phyloP scores from a whole-genome alignment of 2,329 filamentous ascomycete species.

The Xylaria sp. region DNA sequence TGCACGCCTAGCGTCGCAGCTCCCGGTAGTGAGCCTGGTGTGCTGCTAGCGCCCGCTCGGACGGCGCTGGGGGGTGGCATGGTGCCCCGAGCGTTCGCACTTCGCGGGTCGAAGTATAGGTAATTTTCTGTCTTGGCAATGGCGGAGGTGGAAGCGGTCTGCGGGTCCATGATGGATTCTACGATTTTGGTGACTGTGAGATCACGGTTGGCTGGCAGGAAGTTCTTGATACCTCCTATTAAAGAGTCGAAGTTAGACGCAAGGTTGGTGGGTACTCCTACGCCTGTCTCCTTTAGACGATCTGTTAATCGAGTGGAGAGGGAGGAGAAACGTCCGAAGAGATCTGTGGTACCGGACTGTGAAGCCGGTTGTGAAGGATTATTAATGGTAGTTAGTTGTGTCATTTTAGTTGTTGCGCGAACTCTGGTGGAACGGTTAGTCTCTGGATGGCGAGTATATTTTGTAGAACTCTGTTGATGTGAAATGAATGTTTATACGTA shows the following conservation, averaged over 20 bases:
- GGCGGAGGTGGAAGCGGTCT: slow-evolving; percentile 86
- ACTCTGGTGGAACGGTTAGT: slow-evolving; percentile 65
- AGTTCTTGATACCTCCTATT: slow-evolving; percentile 96
- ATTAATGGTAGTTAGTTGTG: slow-evolving; percentile 92
- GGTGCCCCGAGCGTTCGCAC: slow-evolving; percentile 89
- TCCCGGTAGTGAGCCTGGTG: slow-evolving; percentile 58
- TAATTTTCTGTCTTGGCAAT: slow-evolving; percentile 97
- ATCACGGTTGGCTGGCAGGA: slow-evolving; percentile 94
- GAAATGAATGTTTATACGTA: slow-evolving; percentile 54
- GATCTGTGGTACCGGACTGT: slow-evolving; percentile 72
- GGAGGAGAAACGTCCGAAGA: slow-evolving; percentile 93
- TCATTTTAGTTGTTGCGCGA: slow-evolving; percentile 96
- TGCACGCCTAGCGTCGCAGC: slow-evolving; percentile 57
- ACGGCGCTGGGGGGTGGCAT: slow-evolving; percentile 81
- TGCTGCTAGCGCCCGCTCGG: slow-evolving; percentile 56
- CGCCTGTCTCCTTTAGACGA: slow-evolving; percentile 88
- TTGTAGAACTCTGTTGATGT: background rate
- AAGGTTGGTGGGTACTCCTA: slow-evolving; percentile 73
- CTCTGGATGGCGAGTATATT: too few relatives aligned
- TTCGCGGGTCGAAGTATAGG: slow-evolving; percentile 95
- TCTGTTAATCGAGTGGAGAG: slow-evolving; percentile 93
- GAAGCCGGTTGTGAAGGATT: slow-evolving; percentile 73
- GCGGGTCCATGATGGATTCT: slow-evolving; percentile 96
- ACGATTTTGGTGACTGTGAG: slow-evolving; percentile 97
- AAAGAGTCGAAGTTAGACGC: slow-evolving; percentile 90